These are phyloP conservation scores for Arachis hypogaea DNA, from an alignment of 306 rosid genomes.

Conservation along the genomic window DNA sequence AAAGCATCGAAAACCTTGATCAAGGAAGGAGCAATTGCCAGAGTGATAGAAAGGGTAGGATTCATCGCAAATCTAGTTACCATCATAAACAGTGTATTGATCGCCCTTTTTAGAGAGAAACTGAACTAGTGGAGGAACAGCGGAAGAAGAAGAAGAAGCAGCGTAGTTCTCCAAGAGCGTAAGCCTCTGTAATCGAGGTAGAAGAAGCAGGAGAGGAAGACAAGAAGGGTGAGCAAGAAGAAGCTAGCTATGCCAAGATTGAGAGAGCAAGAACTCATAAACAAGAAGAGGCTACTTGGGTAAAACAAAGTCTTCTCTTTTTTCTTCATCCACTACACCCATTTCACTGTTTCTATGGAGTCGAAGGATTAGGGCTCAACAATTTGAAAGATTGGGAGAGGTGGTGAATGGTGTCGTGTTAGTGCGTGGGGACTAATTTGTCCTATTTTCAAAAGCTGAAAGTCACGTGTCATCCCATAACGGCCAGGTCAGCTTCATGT, in stretches of 20 bases:
- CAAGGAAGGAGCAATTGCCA: constrained; percentile 64
- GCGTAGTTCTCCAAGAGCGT: constrained; percentile 39
- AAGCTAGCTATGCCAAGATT: constrained; percentile 48
- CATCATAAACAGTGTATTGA: constrained; percentile 69
- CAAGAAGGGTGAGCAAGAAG: constrained; percentile 51
- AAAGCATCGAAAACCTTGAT: constrained; percentile 76
- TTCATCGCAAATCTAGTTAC: constrained; percentile 93
- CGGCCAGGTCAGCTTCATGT: no score
- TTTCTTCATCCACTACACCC: no score
- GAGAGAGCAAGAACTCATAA: no score
- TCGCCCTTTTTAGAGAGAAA: constrained; percentile 58
- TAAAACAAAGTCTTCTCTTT: no score
- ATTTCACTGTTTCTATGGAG: no score
- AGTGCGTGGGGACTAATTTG: no score
- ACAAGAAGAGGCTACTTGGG: no score
- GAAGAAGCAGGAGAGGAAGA: constrained; percentile 62
- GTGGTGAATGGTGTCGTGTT: no score
- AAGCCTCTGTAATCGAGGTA: constrained; percentile 57
- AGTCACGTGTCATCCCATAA: no score
- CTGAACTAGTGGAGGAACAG: constrained; percentile 29
- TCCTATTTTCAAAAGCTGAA: no score
- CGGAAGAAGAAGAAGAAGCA: not conserved
- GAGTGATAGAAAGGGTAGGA: constrained; percentile 77
- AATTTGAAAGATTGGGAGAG: no score
- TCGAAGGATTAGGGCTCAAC: no score